A percentile compares a stretch with the other conserved stretches of the same genome.
Evolutionary conservation across 164 flowering plant species (phyloP).

Genomic region (Chimonanthus praecox): DNA sequence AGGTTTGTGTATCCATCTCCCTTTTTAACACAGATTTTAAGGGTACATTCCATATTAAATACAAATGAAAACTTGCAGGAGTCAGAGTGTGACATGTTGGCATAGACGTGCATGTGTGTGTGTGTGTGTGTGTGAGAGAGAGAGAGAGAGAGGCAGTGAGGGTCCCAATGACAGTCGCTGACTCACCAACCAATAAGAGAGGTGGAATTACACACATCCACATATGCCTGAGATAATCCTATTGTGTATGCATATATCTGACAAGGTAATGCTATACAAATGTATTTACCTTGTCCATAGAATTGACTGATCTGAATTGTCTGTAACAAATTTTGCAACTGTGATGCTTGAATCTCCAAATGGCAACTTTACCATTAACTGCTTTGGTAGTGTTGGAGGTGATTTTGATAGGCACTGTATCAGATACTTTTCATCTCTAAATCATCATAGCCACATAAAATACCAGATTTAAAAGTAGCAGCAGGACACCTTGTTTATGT

Average conservation of each 20-base stretch:
- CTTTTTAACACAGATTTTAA: too few relatives aligned
- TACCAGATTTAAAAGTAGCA: conserved; percentile 71
- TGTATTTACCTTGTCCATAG: conserved; percentile 49
- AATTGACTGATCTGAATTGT: conserved; percentile 19
- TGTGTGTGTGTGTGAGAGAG: background rate
- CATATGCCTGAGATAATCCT: background rate
- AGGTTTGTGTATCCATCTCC: too few relatives aligned
- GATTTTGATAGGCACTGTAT: conserved; percentile 62
- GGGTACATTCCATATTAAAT: too few relatives aligned
- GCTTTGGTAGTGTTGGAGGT: conserved; percentile 75
- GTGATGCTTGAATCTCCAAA: conserved; percentile 62
- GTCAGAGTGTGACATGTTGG: too few relatives aligned
- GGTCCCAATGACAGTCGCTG: background rate
- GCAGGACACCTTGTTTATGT: conserved; percentile 43
- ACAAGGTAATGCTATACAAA: background rate
- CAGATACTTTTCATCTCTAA: conserved; percentile 57
- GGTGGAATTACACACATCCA: too few relatives aligned
- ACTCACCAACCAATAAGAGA: too few relatives aligned
- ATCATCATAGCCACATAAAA: conserved; percentile 58
- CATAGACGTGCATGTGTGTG: background rate
- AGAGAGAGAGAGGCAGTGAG: background rate
- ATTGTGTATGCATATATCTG: background rate
- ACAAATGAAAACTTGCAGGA: too few relatives aligned
- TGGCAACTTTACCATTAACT: conserved; percentile 57
- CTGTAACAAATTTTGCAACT: conserved; percentile 43